Conservation (phyloP, 1,139 yeast genomes). For the Suhomyces bokatorum region DNA sequence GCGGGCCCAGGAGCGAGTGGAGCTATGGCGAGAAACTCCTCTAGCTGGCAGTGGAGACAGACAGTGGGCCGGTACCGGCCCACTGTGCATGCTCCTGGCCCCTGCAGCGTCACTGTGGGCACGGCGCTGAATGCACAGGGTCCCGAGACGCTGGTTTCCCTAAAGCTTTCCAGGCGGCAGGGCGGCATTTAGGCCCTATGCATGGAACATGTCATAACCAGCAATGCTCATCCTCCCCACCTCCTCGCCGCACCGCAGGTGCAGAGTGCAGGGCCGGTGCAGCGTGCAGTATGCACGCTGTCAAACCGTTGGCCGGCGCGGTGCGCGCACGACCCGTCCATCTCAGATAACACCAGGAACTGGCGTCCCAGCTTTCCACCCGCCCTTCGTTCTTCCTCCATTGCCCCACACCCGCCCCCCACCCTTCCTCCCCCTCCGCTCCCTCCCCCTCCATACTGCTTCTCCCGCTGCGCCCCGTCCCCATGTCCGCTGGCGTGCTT, state of each 20-base stretch:
- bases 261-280: neutral
- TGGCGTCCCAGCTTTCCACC: neutral
- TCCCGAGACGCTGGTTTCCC: neutral
- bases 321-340: constrained; percentile 3
- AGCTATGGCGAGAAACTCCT: too few species aligned
- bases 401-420: neutral
- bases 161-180: neutral
- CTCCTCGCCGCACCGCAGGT: neutral
- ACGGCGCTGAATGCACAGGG: too few species aligned
- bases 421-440: neutral
- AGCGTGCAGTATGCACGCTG: neutral
- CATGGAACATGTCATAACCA: neutral
- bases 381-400: neutral
- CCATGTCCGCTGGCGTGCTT: constrained; percentile 18
- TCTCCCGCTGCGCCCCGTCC: neutral
- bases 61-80: too few species aligned
- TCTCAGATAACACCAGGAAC: neutral
- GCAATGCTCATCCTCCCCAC: neutral
- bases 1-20: too few species aligned
- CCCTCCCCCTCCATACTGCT: neutral
- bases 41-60: too few species aligned
- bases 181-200: neutral
- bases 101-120: too few species aligned
- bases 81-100: too few species aligned
- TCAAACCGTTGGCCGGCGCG: neutral